phyloP scores from a whole-genome alignment of 1,139 yeast species.

The Kodamaea arcana region DNA sequence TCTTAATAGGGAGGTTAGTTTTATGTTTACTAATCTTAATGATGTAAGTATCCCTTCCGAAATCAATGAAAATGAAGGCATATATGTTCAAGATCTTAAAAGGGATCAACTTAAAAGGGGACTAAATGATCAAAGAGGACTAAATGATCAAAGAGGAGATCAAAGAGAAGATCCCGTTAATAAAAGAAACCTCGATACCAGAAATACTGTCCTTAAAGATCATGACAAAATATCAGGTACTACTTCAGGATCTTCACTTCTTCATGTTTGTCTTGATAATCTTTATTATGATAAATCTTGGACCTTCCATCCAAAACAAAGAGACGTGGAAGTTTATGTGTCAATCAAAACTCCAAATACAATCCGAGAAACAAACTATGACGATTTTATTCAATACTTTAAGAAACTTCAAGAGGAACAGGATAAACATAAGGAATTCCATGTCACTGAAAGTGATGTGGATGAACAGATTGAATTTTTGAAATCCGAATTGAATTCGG shows the following conservation, averaged over 20 bases:
- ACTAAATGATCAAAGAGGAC: background rate
- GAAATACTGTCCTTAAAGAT: no score
- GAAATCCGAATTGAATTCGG: slow-evolving; percentile 29
- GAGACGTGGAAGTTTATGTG: slow-evolving; percentile 34
- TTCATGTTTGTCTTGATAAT: slow-evolving; percentile 44
- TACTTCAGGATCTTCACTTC: slow-evolving; percentile 14
- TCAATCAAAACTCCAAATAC: slow-evolving; percentile 33
- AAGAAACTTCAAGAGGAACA: slow-evolving; percentile 16
- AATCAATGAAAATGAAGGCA: background rate
- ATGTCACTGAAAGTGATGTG: slow-evolving; percentile 31
- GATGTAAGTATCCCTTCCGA: slow-evolving; percentile 6
- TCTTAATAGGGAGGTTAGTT: slow-evolving; percentile 24
- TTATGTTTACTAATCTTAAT: slow-evolving; percentile 38
- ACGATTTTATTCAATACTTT: slow-evolving; percentile 34
- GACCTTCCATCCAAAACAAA: slow-evolving; percentile 33
- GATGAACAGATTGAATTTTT: slow-evolving; percentile 27
- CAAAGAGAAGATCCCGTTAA: no score
- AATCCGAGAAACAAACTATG: slow-evolving; percentile 34
- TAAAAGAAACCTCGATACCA: no score
- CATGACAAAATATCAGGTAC: background rate
- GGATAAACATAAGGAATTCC: slow-evolving; percentile 7
- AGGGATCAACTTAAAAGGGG: background rate
- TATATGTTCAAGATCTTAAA: background rate
- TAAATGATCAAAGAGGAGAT: background rate
- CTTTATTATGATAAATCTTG: slow-evolving; percentile 40